Evolutionary conservation across 1,284 basidiomycete genomes (phyloP), one percentile per base, ranked within the genome.

Genomic region (Takashimella tepidaria): DNA sequence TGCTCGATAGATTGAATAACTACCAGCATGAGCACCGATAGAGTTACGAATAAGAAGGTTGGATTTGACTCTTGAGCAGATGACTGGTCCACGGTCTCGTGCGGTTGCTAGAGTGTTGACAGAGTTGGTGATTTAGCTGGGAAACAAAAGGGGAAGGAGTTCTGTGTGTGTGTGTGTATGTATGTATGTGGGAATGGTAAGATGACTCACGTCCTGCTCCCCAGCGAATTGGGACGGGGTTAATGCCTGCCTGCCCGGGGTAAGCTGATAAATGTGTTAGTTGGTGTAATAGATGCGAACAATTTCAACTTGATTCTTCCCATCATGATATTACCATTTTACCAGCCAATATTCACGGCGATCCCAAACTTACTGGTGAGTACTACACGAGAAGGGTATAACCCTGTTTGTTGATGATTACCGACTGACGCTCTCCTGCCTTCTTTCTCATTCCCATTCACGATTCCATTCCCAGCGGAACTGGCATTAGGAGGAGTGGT

Each of bases 1-100:
- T 0, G 93, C 90, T 44, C 91, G 85, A 75, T 97, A 98, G 75
- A 97, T 91, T 10, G 88, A 92, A 76, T 98, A 98, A 2, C 87
- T 89, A 11, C 92, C 93, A 0, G 86, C 87, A 70, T 97, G 92
- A 0, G 95, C 92, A 12, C 93, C 93, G 69, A 98, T 83, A 11
- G 93, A 88, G 74, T 97, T 98, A 53, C 93, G 86, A 55, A 86
- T 82, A 74, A 92, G 92, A 77, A 97, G 87, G 48, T 86, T 86
- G 25, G 82, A 81, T 0, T 86, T 83, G 42, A 93, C 85, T 26
- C 95, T 86, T 1, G 89, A 92, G 64, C 89, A 92, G 53, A 98
- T 84, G 59, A 98, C 81, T 4, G 93, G 91, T 1, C 95, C 93
- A 22, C 93, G 86, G 20, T 66, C 63, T 20, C 60, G 53, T 1